phyloP scores from a whole-genome alignment of 495 filamentous ascomycete genomes.

The Aspergillus coremiiformis region DNA sequence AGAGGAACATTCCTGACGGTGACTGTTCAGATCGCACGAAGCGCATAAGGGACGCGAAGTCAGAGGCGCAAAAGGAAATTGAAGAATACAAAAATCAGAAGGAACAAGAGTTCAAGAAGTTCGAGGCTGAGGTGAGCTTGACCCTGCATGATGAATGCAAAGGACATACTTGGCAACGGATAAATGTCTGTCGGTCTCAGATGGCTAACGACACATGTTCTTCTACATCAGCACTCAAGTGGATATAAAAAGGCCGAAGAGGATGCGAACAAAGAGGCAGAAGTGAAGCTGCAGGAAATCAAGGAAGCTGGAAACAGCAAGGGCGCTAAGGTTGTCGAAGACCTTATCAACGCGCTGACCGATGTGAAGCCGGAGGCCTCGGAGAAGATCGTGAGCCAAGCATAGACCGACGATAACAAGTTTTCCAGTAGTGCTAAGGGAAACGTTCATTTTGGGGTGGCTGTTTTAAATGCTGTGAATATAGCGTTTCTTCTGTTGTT shows the following conservation, averaged over 20 bases:
- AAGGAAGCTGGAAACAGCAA: slow-evolving; percentile 68
- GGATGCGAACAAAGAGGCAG: slow-evolving; percentile 75
- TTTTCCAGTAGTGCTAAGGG: slow-evolving; percentile 12
- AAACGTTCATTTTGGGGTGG: slow-evolving; percentile 8
- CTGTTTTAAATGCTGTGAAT: slow-evolving; percentile 15
- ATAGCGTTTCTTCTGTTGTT: slow-evolving; percentile 5
- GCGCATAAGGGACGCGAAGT: slow-evolving; percentile 88
- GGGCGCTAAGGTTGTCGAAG: slow-evolving; percentile 69
- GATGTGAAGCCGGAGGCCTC: slow-evolving; percentile 68
- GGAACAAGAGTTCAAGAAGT: slow-evolving; percentile 91
- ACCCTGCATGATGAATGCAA: background rate
- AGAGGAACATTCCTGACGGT: background rate
- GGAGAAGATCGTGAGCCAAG: slow-evolving; percentile 39
- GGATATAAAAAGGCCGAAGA: slow-evolving; percentile 84
- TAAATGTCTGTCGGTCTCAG: background rate
- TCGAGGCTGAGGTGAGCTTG: slow-evolving; percentile 72
- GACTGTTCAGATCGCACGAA: slow-evolving; percentile 83
- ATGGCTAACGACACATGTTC: slow-evolving; percentile 8
- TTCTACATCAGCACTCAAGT: slow-evolving; percentile 58
- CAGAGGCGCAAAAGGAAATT: slow-evolving; percentile 95
- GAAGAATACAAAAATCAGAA: slow-evolving; percentile 87
- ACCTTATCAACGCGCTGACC: slow-evolving; percentile 70
- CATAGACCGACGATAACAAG: slow-evolving; percentile 21
- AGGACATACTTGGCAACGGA: background rate
- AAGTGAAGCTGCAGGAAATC: slow-evolving; percentile 75